phyloP scores from a whole-genome alignment of 2,329 filamentous ascomycete species.

The Colletotrichum limetticola region DNA sequence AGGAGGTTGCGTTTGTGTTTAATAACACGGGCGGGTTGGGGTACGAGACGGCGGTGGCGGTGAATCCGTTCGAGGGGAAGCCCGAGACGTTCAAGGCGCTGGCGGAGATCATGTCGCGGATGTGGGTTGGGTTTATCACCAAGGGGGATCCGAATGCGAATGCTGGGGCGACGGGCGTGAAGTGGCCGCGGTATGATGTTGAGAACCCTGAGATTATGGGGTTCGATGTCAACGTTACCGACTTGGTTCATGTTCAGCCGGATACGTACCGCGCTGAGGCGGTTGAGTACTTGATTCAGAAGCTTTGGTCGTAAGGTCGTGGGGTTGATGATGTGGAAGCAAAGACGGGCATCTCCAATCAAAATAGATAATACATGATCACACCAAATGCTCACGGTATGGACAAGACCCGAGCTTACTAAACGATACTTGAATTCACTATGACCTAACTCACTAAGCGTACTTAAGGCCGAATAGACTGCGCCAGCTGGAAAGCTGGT shows the following conservation, averaged over 20 bases:
- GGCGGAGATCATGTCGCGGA: slow-evolving; percentile 58
- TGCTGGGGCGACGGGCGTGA: slow-evolving; percentile 7
- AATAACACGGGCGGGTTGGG: slow-evolving; percentile 60
- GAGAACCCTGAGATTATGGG: slow-evolving; percentile 56
- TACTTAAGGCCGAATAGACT: no score
- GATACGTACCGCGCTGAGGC: slow-evolving; percentile 57
- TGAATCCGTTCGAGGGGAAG: slow-evolving; percentile 51
- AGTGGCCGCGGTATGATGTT: slow-evolving; percentile 57
- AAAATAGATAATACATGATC: no score
- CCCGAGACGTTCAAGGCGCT: slow-evolving; percentile 54
- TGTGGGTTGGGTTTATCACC: slow-evolving; percentile 63
- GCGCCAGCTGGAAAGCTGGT: no score
- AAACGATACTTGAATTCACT: no score
- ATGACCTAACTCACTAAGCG: no score
- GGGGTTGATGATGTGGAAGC: no score
- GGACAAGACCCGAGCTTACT: no score
- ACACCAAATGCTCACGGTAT: no score
- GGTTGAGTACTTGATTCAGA: slow-evolving; percentile 49
- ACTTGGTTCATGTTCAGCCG: slow-evolving; percentile 51
- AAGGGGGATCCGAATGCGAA: slow-evolving; percentile 54
- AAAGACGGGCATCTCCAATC: no score
- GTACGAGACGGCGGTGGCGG: slow-evolving; percentile 57
- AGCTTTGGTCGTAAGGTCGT: slow-evolving; percentile 24
- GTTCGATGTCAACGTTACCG: slow-evolving; percentile 59
- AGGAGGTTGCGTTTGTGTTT: slow-evolving; percentile 54